Percentiles rank a stretch among this genome's conserved stretches.
Conservation (phyloP, 2,329 filamentous ascomycete species). For the Microcyclospora tardicrescens region DNA sequence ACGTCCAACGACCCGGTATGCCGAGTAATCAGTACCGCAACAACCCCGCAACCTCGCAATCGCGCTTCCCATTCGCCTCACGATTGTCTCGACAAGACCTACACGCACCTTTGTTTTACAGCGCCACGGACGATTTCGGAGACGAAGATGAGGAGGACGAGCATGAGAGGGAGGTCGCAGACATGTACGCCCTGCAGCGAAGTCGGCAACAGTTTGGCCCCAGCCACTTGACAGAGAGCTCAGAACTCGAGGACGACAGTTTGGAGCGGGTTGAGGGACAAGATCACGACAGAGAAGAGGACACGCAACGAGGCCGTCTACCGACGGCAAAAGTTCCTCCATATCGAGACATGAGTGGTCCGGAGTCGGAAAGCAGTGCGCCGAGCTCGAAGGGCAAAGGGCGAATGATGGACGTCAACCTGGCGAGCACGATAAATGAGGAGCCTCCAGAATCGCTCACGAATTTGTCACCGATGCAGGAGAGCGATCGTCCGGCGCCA, state of each 20-base stretch:
- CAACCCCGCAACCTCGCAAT: slow-evolving; percentile 53
- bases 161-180: slow-evolving; percentile 80
- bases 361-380: slow-evolving; percentile 26
- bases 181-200: slow-evolving; percentile 80
- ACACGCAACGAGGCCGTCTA: slow-evolving; percentile 14
- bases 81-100: slow-evolving; percentile 51
- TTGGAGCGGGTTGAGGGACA: slow-evolving; percentile 29
- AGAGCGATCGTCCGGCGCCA: slow-evolving; percentile 33
- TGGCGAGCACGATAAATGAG: slow-evolving; percentile 51
- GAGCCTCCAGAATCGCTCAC: slow-evolving; percentile 25
- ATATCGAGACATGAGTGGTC: slow-evolving; percentile 28
- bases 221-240: slow-evolving; percentile 71
- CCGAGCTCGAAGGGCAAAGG: slow-evolving; percentile 46
- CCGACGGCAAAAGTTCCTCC: slow-evolving; percentile 19
- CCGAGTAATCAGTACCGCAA: slow-evolving; percentile 23
- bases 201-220: slow-evolving; percentile 80
- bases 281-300: slow-evolving; percentile 26
- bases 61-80: slow-evolving; percentile 66
- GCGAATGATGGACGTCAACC: slow-evolving; percentile 70
- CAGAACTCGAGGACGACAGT: slow-evolving; percentile 60
- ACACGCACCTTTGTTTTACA: slow-evolving; percentile 89
- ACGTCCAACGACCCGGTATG: slow-evolving; percentile 36
- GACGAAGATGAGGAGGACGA: slow-evolving; percentile 91
- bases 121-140: slow-evolving; percentile 77
- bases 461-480: slow-evolving; percentile 25